Evolutionary conservation across 179 eudicot genomes (phyloP).

Genomic region (Silene noctiflora): DNA sequence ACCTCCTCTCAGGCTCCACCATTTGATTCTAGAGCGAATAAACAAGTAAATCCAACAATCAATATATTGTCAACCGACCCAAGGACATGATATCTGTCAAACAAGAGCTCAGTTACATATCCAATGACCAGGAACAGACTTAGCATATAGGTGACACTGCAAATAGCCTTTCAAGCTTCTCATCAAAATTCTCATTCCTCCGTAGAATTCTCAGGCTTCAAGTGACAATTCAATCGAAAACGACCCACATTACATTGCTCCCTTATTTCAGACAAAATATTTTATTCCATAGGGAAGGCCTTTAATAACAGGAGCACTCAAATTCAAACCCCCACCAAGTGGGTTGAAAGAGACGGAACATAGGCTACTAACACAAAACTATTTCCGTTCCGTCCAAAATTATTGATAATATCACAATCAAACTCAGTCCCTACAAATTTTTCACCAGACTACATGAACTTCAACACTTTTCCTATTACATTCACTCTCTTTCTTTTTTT

Average conservation of each 20-base stretch:
- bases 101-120: background rate
- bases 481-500: background rate
- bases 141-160: background rate
- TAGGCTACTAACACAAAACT: background rate
- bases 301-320: background rate
- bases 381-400: no score
- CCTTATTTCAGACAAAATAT: background rate
- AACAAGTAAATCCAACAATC: background rate
- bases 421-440: background rate
- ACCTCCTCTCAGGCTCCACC: background rate
- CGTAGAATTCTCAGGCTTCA: background rate
- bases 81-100: background rate
- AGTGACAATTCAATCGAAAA: slow-evolving; percentile 1
- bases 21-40: background rate
- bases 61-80: background rate
- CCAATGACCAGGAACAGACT: background rate
- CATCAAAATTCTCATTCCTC: background rate
- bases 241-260: background rate
- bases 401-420: no score
- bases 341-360: background rate
- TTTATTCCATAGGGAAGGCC: background rate
- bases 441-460: background rate
- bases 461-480: background rate
- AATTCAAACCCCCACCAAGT: background rate
- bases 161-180: background rate